These are phyloP conservation scores for Eleusine coracana DNA, from an alignment of 176 grass and related monocot genomes.

Conservation along the genomic window DNA sequence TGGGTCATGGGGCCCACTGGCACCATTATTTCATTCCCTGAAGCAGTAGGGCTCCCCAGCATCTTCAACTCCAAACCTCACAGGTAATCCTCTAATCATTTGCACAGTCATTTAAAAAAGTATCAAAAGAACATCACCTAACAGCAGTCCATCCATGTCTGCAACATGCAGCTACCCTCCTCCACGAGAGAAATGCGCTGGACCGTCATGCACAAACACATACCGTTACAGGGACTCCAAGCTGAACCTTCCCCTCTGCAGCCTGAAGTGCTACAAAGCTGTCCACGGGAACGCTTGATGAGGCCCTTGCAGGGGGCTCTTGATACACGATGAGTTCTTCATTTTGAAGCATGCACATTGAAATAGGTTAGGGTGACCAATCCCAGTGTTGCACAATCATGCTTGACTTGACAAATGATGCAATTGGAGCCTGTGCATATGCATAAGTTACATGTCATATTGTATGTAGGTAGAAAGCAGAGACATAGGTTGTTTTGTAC, in stretches of 20 bases:
- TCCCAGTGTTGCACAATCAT: background rate
- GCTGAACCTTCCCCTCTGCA: constrained; percentile 79
- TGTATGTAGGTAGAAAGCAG: constrained; percentile 16
- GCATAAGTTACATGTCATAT: constrained; percentile 2
- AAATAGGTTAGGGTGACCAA: constrained; percentile 17
- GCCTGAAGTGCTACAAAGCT: constrained; percentile 74
- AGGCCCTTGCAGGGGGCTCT: too few species aligned
- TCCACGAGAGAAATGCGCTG: constrained; percentile 70
- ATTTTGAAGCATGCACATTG: background rate
- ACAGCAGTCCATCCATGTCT: background rate
- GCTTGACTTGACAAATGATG: background rate
- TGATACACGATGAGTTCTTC: background rate
- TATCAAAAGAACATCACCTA: background rate
- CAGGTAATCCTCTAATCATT: constrained; percentile 44
- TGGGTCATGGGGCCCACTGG: constrained; percentile 80
- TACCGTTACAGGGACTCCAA: constrained; percentile 76
- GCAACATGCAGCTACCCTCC: constrained; percentile 61
- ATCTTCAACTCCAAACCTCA: constrained; percentile 77
- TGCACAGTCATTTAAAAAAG: background rate
- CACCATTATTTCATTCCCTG: constrained; percentile 71
- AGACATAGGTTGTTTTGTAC: background rate
- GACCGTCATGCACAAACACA: constrained; percentile 53
- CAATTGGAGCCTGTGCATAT: background rate
- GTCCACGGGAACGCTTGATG: constrained; percentile 42
- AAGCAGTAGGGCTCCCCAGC: constrained; percentile 78